Percentiles rank a stretch among this genome's conserved stretches.
Conservation (phyloP, 202 grass and related monocot species). For the Bolboschoenoplectus hybrid region DNA sequence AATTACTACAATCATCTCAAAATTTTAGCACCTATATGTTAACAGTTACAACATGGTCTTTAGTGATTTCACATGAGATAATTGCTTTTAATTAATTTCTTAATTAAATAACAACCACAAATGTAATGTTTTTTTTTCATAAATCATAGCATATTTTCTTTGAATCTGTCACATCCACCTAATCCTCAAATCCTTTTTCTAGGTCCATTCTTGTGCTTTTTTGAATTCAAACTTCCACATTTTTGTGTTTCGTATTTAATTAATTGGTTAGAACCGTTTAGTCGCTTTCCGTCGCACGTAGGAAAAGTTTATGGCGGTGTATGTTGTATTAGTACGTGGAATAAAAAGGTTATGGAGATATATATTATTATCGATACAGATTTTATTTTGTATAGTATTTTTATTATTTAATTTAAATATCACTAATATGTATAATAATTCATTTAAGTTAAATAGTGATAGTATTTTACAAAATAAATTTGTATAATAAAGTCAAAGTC, state of each 20-base stretch:
- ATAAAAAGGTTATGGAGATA: no score
- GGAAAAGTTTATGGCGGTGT: neutral
- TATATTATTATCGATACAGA: no score
- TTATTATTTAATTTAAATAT: no score
- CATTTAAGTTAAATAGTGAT: no score
- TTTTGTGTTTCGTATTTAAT: neutral
- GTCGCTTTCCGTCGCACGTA: neutral
- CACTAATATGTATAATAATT: no score
- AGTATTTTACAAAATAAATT: no score
- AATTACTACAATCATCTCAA: neutral
- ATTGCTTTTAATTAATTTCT: neutral
- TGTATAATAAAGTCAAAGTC: no score
- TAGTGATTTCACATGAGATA: neutral
- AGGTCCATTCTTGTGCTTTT: neutral
- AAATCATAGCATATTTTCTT: neutral
- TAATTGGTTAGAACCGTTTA: neutral
- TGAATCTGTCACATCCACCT: slow-evolving; percentile 6
- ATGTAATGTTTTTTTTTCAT: neutral
- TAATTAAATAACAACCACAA: neutral
- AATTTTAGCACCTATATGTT: no score
- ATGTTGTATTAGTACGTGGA: neutral
- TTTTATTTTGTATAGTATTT: no score
- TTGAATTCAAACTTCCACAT: neutral
- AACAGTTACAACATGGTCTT: neutral
- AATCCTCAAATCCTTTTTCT: neutral